These are phyloP conservation scores for Hyparrhenia diplandra DNA, from an alignment of 176 grass and related monocot species.

Conservation along the genomic window DNA sequence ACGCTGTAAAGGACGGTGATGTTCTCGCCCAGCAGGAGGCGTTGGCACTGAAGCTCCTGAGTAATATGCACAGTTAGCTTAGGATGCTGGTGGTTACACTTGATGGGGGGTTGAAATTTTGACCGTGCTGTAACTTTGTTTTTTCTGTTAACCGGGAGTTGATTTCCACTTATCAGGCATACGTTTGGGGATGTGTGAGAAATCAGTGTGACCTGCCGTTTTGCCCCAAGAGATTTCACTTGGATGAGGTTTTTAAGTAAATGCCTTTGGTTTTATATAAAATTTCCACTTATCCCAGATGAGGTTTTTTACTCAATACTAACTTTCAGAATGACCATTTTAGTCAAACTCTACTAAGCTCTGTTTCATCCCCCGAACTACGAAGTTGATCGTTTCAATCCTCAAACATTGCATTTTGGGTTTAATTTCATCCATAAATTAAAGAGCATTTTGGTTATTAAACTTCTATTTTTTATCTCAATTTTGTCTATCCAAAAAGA, in stretches of 20 bases:
- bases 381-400: too few relatives aligned
- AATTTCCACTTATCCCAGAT: too few relatives aligned
- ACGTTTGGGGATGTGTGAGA: background rate
- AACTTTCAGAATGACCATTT: too few relatives aligned
- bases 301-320: too few relatives aligned
- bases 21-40: conserved; percentile 72
- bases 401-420: too few relatives aligned
- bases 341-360: too few relatives aligned
- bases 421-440: too few relatives aligned
- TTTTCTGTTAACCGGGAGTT: background rate
- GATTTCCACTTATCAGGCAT: background rate
- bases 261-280: background rate
- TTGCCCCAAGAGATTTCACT: background rate
- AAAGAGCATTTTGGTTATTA: too few relatives aligned
- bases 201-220: background rate
- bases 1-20: background rate
- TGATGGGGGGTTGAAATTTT: conserved; percentile 33
- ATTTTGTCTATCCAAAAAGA: too few relatives aligned
- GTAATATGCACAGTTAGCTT: conserved; percentile 60
- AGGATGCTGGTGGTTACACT: background rate
- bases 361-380: too few relatives aligned
- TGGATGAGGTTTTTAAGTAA: background rate
- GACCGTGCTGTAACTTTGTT: background rate
- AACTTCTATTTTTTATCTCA: too few relatives aligned
- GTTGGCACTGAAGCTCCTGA: conserved; percentile 73